phyloP scores from a whole-genome alignment of 169 alveolate genomes.

The Eimeria tenella region DNA sequence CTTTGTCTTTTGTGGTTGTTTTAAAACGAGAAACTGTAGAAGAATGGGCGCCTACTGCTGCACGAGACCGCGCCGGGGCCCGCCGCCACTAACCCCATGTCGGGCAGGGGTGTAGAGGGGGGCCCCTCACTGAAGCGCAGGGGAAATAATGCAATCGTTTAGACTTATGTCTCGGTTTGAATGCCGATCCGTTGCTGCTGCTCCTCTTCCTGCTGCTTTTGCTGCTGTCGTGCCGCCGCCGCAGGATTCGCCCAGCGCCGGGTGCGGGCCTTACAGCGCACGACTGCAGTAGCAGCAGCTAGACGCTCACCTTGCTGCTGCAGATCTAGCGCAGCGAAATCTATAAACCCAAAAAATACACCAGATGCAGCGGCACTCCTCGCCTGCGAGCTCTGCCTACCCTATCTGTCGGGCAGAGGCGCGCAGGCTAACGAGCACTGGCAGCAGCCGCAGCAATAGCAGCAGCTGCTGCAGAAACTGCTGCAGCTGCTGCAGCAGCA shows the following conservation, averaged over 20 bases:
- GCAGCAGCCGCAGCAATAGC: conserved; percentile 26
- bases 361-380: neutral
- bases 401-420: neutral
- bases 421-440: neutral
- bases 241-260: neutral
- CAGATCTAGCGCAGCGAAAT: neutral
- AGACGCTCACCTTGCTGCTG: neutral
- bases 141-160: no score
- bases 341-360: neutral
- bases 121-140: no score
- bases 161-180: no score
- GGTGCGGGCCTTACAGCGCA: conserved; percentile 45
- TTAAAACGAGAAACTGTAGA: no score
- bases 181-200: neutral
- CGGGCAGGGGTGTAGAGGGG: no score
- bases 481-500: conserved; percentile 24
- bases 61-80: no score
- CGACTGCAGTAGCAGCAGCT: conserved; percentile 28
- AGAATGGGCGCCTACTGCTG: no score
- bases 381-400: neutral
- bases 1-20: no score
- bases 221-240: conserved; percentile 8
- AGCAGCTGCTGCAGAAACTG: neutral
- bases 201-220: neutral
- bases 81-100: no score